A percentile compares a stretch with the other conserved stretches of the same genome.
phyloP scores from a whole-genome alignment of 257 asterid species.

The Gardenia jasminoides region DNA sequence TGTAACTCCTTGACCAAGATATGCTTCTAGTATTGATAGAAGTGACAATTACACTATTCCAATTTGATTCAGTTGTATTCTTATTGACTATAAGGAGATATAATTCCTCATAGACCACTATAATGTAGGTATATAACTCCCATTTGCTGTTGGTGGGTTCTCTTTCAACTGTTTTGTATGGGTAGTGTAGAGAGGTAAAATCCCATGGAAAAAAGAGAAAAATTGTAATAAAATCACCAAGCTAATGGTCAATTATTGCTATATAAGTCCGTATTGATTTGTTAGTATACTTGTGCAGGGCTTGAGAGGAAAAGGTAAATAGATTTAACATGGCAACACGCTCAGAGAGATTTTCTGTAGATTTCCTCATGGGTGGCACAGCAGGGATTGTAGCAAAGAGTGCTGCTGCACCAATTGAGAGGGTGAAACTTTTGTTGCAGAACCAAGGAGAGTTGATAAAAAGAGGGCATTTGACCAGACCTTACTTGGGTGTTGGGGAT shows the following conservation, averaged over 20 bases:
- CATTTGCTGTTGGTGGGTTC: neutral
- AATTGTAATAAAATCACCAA: neutral
- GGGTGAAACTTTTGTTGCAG: slow-evolving; percentile 96
- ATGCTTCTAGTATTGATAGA: too few relatives aligned
- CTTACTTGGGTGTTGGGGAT: slow-evolving; percentile 65
- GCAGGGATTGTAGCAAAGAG: slow-evolving; percentile 81
- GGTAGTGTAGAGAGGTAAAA: neutral
- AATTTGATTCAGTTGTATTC: neutral
- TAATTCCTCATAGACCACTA: neutral
- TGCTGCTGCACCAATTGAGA: slow-evolving; percentile 93
- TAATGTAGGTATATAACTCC: neutral
- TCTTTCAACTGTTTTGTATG: neutral
- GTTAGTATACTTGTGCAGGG: slow-evolving; percentile 31
- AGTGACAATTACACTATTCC: too few relatives aligned
- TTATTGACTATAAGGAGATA: neutral
- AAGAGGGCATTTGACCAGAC: slow-evolving; percentile 79
- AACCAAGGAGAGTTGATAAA: slow-evolving; percentile 89
- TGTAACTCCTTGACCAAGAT: too few relatives aligned
- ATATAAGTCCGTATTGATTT: neutral
- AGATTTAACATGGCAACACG: slow-evolving; percentile 48
- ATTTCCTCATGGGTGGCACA: slow-evolving; percentile 79
- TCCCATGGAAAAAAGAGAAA: neutral
- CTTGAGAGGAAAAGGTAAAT: slow-evolving; percentile 37
- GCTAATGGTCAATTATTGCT: neutral
- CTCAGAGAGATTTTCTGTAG: slow-evolving; percentile 66